A percentile compares a stretch with the other conserved stretches of the same genome.
Conservation (phyloP, 1,284 basidiomycete genomes). For the Cutaneotrichosporon spelunceum region DNA sequence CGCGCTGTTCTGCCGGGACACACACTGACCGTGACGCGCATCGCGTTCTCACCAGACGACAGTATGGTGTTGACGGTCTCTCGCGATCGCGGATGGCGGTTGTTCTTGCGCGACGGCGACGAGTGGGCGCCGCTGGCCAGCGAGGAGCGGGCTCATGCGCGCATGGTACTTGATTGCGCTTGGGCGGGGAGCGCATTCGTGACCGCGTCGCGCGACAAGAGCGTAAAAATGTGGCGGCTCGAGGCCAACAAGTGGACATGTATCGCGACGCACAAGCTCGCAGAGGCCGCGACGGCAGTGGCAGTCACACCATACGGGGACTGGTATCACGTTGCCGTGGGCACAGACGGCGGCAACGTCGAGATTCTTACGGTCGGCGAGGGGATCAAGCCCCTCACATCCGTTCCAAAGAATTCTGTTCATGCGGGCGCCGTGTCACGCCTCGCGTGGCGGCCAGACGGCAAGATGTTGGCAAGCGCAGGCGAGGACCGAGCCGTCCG, state of each 20-base stretch:
- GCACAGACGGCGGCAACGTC: slow-evolving; percentile 50
- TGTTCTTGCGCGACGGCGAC: slow-evolving; percentile 58
- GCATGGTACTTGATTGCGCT: slow-evolving; percentile 93
- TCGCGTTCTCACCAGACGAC: slow-evolving; percentile 84
- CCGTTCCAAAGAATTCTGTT: slow-evolving; percentile 28
- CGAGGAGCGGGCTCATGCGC: slow-evolving; percentile 78
- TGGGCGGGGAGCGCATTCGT: slow-evolving; percentile 79
- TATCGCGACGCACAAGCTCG: slow-evolving; percentile 42
- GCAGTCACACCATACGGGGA: slow-evolving; percentile 25
- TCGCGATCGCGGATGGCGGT: slow-evolving; percentile 85
- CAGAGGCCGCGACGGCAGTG: slow-evolving; percentile 49
- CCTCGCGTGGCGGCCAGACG: slow-evolving; percentile 40
- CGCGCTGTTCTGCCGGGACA: slow-evolving; percentile 65
- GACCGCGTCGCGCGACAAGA: slow-evolving; percentile 93
- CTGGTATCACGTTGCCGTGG: slow-evolving; percentile 46
- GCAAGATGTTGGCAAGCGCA: slow-evolving; percentile 46
- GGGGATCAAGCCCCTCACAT: slow-evolving; percentile 15
- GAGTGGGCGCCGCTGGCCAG: slow-evolving; percentile 59
- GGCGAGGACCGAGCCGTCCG: slow-evolving; percentile 53
- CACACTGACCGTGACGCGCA: slow-evolving; percentile 80
- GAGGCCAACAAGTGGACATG: slow-evolving; percentile 3
- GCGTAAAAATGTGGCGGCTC: slow-evolving; percentile 56
- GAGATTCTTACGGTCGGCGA: slow-evolving; percentile 32
- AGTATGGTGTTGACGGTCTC: slow-evolving; percentile 75
- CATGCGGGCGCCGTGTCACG: slow-evolving; percentile 50